Base-by-base conservation (phyloP, 371 early-diverging fungal genomes). In the Saksenaea oblongispora region DNA sequence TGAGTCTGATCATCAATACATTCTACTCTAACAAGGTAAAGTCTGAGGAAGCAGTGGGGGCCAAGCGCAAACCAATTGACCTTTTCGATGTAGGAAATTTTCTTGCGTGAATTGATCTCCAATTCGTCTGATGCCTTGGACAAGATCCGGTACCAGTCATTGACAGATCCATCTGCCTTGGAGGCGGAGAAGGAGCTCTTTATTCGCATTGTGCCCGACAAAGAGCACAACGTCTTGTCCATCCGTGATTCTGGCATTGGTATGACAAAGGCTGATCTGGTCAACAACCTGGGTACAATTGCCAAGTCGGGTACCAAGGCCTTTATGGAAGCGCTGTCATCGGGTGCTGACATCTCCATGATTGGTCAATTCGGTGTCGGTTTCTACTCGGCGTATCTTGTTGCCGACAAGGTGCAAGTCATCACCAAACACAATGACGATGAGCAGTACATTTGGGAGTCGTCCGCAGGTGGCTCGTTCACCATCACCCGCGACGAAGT, bases 311-410 rank as follows among this genome's bases (percentile, higher is more conserved):
- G 87, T 56, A 86, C 91, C 62, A 82, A 80, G 71, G 71, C 77
- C 26, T 80, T 80, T 66, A 80, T 80, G 80, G 80, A 80, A 62
- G 78, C 76, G 13, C 70, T 80, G n/a, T 75, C 77, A 26, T 73
- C 81, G 18, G 78, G 81, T 59, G 81, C 81, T 71, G 78, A 81
- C 63, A 81, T 81, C 37, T 81, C 81, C 71, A 75, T 93, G 77
- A 94, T 94, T 78, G 96, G 96, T 66, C 95, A 95, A 80, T 96
- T 96, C 76, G 96, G 96, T 85, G 91, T 96, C 57, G 95, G 96
- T 61, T 94, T 95, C 83, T 96, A 96, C 83, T 91, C 80, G 70
- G 85, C 88, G 47, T 91, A 87, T 70, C 74, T 93, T 28, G 93
- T 95, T 18, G 92, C 94, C 22, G 93, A 94, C 67, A 80, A 84